These are phyloP conservation scores for Inga laurina DNA, from an alignment of 306 rosid genomes.

Conservation along the genomic window DNA sequence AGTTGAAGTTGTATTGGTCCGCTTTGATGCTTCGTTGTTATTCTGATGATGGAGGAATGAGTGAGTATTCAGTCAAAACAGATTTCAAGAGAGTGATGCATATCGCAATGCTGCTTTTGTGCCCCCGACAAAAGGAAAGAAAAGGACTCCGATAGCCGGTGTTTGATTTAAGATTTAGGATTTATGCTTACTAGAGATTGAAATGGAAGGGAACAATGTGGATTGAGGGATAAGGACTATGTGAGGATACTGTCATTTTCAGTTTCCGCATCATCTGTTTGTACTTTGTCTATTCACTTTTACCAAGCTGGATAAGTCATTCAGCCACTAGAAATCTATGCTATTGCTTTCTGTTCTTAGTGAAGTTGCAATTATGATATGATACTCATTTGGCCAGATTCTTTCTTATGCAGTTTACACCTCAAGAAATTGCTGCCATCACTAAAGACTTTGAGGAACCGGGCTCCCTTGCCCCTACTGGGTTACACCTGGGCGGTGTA, in stretches of 20 bases:
- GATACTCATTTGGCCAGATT: neutral
- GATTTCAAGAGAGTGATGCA: neutral
- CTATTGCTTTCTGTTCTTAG: neutral
- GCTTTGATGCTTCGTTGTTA: neutral
- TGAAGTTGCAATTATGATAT: neutral
- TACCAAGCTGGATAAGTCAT: neutral
- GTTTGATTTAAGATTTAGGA: neutral
- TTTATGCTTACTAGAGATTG: neutral
- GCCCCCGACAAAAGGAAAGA: neutral
- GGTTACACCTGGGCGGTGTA: conserved; percentile 51
- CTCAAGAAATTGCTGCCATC: conserved; percentile 49
- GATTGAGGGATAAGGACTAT: neutral
- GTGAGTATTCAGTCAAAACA: neutral
- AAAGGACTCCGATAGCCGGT: neutral
- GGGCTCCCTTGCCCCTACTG: conserved; percentile 61
- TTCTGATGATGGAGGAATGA: neutral
- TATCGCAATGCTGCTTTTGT: neutral
- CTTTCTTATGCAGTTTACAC: conserved; percentile 38
- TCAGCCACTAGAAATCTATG: neutral
- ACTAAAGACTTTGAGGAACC: conserved; percentile 56
- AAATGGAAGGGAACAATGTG: neutral
- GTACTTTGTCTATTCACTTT: neutral
- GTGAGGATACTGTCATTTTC: neutral
- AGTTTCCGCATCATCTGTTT: neutral
- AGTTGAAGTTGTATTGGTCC: neutral